Base-by-base conservation (phyloP, 73 alveolate species). In the Tetrahymena malaccensis region DNA sequence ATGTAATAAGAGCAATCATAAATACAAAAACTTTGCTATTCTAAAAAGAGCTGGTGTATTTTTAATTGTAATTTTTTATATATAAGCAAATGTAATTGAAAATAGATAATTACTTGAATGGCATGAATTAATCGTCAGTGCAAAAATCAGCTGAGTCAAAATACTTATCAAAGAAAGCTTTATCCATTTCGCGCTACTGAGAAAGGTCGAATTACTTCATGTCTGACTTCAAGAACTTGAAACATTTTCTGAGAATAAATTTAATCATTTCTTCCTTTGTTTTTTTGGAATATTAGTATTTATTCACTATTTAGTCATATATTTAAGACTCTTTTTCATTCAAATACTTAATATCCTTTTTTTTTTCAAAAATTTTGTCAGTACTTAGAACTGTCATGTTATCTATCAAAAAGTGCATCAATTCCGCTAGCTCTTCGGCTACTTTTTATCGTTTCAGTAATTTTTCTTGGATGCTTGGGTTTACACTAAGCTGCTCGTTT, bases 241-340 rank as follows among this genome's bases (percentile, higher is more conserved):
- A 95, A 83, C 97, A 95, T 56, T 95, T 95, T 25, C 97, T 85
- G 3, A 95, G 89, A 55, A 95, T 95, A n/a, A 95, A 95, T 50
- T 95, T 95, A 15, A 95, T 95, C 85, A 85, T 44, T 40, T 95
- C 97, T 55, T 95, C 97, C 93, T 95, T 95, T 11, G 97, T 95
- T 50, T 95, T 95, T 57, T 95, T 95, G 43, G 89, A 70, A 31
- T 70, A 70, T 70, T 70, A 31, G 11, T 70, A 70, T 70, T 70
- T 70, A 31, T 70, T 70, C 37, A 70, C 89, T 0, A 70, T 70
- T 70, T 70, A 31, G 37, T 70, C 89, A 70, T 70, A 70, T 8
- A 70, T 70, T 70, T 17, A 70, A 12, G 34, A 31, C 43, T 70
- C 89, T 70, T 70, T 70, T 70, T 70, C 89, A 27, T n/a, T 70